Conservation (phyloP, 2,329 filamentous ascomycete species). For the Lasiodiplodia gonubiensis region DNA sequence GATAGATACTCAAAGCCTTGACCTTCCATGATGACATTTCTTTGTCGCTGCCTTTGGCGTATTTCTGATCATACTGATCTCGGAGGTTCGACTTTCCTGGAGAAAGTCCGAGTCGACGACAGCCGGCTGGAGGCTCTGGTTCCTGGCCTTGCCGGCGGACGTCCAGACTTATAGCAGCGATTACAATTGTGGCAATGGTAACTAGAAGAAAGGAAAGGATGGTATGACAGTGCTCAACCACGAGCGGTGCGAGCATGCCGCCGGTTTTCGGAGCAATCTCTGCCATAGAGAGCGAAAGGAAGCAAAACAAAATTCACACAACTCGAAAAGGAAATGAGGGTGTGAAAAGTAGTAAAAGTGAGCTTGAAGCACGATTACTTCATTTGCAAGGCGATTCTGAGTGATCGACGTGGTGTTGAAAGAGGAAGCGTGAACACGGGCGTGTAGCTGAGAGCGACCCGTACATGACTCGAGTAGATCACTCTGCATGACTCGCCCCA, state of each 20-base stretch:
- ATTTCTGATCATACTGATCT: conserved; percentile 62
- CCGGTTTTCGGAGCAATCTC: conserved; percentile 33
- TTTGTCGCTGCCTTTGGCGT: conserved; percentile 39
- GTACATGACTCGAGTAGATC: neutral
- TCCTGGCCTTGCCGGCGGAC: conserved; percentile 5
- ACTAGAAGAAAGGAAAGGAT: neutral
- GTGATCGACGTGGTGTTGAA: neutral
- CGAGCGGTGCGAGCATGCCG: conserved; percentile 44
- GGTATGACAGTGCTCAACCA: conserved; percentile 10
- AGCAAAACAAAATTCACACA: neutral
- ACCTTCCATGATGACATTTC: conserved; percentile 46
- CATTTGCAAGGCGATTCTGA: neutral
- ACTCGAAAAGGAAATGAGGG: neutral
- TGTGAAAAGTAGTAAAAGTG: neutral
- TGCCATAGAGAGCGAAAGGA: neutral
- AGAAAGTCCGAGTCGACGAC: conserved; percentile 58
- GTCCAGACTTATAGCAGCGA: conserved; percentile 16
- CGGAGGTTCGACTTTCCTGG: conserved; percentile 56
- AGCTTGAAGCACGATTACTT: neutral
- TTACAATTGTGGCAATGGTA: neutral
- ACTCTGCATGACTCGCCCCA: conserved; percentile 1
- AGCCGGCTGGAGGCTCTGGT: conserved; percentile 49
- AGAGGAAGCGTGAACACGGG: neutral
- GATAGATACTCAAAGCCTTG: conserved; percentile 79
- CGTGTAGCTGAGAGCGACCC: neutral